Conservation (phyloP, 345 rosid genomes). For the Ceriops tagal region DNA sequence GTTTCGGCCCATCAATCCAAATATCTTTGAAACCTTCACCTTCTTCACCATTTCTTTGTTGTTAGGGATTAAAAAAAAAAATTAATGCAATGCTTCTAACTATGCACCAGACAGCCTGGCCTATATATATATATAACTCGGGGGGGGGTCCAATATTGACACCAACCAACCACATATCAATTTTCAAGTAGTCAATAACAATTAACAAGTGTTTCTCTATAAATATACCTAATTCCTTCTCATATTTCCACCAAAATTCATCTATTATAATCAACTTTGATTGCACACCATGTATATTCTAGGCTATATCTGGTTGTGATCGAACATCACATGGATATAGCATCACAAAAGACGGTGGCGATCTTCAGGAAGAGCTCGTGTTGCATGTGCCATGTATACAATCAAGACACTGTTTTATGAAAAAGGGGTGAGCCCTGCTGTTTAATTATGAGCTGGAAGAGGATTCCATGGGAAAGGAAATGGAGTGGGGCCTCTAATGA, state of each 20-base stretch:
- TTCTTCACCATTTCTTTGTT: conserved; percentile 12
- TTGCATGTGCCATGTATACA: conserved; percentile 93
- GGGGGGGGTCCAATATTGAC: too few relatives aligned
- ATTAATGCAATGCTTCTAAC: neutral
- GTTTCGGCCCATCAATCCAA: conserved; percentile 27
- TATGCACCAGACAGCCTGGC: neutral
- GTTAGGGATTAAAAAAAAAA: conserved; percentile 3
- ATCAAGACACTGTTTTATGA: conserved; percentile 84
- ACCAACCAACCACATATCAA: neutral
- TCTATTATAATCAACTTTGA: too few relatives aligned
- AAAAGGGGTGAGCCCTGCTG: conserved; percentile 80
- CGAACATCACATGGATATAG: conserved; percentile 55
- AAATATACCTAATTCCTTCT: neutral
- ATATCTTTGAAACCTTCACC: conserved; percentile 34
- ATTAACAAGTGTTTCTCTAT: neutral
- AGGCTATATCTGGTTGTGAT: too few relatives aligned
- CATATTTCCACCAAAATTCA: neutral
- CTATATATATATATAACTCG: neutral
- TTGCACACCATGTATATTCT: too few relatives aligned
- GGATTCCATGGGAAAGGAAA: conserved; percentile 59
- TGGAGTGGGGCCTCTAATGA: conserved; percentile 72
- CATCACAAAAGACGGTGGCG: conserved; percentile 83
- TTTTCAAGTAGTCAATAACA: too few relatives aligned
- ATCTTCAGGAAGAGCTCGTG: conserved; percentile 91
- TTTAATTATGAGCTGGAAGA: conserved; percentile 63